Percentiles rank a stretch among this genome's conserved stretches.
Evolutionary conservation across 306 rosid genomes (phyloP).

Genomic region (Alnus rubra): DNA sequence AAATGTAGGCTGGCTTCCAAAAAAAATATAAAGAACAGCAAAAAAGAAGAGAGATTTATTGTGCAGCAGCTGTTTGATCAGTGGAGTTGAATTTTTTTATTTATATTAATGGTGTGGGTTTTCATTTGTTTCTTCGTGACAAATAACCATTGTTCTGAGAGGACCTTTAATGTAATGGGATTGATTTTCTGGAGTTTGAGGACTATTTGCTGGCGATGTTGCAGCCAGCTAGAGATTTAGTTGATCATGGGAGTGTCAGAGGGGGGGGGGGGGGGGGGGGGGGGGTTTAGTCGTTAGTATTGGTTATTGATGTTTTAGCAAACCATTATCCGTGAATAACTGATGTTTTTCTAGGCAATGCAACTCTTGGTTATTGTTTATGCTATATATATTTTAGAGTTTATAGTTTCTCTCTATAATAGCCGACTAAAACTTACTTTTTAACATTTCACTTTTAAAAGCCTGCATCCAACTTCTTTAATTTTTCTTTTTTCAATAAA

Average conservation of each 20-base stretch:
- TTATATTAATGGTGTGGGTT: slow-evolving; percentile 10
- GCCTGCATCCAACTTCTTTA: too few relatives aligned
- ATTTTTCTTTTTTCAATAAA: too few relatives aligned
- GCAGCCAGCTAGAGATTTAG: neutral
- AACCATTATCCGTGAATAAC: neutral
- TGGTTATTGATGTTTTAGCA: neutral
- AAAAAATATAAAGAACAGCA: slow-evolving; percentile 34
- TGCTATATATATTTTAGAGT: neutral
- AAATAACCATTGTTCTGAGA: slow-evolving; percentile 20
- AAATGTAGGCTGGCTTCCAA: slow-evolving; percentile 46
- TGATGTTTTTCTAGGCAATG: neutral
- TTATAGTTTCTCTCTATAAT: too few relatives aligned
- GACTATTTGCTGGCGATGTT: neutral
- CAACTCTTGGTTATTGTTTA: neutral
- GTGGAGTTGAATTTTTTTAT: slow-evolving; percentile 27
- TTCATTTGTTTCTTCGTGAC: slow-evolving; percentile 16
- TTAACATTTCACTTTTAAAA: too few relatives aligned
- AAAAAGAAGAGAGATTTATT: slow-evolving; percentile 27
- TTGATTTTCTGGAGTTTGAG: neutral
- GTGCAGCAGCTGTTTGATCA: slow-evolving; percentile 44
- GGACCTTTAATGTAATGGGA: neutral
- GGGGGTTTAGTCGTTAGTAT: too few relatives aligned
- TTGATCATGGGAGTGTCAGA: neutral
- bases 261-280: too few relatives aligned
- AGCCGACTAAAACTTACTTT: too few relatives aligned